Evolutionary conservation across 139 green algal genomes (phyloP).

Genomic region (Ettlia oleoabundans): DNA sequence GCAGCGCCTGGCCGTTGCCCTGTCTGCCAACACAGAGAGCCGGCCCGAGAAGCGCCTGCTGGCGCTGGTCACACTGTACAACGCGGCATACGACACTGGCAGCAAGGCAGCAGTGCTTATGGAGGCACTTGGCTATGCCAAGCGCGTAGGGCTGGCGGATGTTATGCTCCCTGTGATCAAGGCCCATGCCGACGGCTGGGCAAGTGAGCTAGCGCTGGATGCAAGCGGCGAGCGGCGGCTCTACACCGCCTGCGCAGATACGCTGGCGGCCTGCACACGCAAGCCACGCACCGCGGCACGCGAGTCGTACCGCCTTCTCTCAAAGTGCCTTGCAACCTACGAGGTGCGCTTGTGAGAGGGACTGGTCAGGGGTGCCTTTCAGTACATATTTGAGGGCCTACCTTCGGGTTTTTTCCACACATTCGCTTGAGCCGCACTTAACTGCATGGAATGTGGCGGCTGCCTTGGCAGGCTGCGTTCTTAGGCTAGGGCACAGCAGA

Average conservation of each 20-base stretch:
- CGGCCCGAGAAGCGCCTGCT: slow-evolving; percentile 43
- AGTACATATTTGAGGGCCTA: too few species aligned
- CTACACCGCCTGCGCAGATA: slow-evolving; percentile 38
- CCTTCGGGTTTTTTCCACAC: too few species aligned
- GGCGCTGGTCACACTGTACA: slow-evolving; percentile 60
- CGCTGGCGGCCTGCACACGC: slow-evolving; percentile 36
- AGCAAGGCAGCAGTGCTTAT: slow-evolving; percentile 47
- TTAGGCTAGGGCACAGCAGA: too few species aligned
- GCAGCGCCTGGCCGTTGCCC: slow-evolving; percentile 20
- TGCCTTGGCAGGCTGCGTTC: too few species aligned
- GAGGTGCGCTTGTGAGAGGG: too few species aligned
- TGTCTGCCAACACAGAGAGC: slow-evolving; percentile 3
- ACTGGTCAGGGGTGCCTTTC: too few species aligned
- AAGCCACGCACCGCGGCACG: slow-evolving; percentile 51
- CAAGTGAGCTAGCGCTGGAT: slow-evolving; percentile 30
- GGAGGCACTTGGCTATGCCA: slow-evolving; percentile 37
- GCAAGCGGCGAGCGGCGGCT: slow-evolving; percentile 27
- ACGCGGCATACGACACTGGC: slow-evolving; percentile 37
- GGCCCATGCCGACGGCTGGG: slow-evolving; percentile 40
- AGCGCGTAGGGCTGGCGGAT: slow-evolving; percentile 26
- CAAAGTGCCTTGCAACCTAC: slow-evolving; percentile 44
- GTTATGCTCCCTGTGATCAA: slow-evolving; percentile 45
- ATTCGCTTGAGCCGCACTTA: too few species aligned
- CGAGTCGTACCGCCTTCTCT: slow-evolving; percentile 47
- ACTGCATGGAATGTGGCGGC: too few species aligned